These are phyloP conservation scores for Sedum album DNA, from an alignment of 164 flowering plant species.

Conservation along the genomic window DNA sequence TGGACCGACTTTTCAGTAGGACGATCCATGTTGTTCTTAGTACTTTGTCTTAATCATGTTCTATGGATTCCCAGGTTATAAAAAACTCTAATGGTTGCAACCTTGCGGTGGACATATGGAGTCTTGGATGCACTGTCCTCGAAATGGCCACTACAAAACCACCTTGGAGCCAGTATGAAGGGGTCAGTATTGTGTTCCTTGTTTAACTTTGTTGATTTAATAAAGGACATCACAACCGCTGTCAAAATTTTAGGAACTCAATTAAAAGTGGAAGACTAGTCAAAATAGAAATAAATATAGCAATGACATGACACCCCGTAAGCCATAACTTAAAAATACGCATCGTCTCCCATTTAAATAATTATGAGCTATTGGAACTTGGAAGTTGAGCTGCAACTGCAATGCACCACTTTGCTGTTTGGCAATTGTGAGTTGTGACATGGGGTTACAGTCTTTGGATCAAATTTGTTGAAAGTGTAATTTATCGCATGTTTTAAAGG, in stretches of 20 bases:
- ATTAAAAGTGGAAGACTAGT: neutral
- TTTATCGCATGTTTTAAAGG: no score
- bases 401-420: no score
- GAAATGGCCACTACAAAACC: conserved; percentile 95
- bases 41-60: neutral
- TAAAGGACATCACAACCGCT: neutral
- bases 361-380: no score
- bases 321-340: no score
- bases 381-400: no score
- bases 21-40: neutral
- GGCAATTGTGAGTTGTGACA: no score
- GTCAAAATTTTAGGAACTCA: neutral
- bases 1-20: neutral
- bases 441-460: no score
- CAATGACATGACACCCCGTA: no score
- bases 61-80: conserved; percentile 41
- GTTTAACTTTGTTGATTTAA: neutral
- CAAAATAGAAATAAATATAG: no score
- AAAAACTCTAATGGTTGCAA: conserved; percentile 66
- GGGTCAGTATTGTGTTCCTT: conserved; percentile 35
- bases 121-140: conserved; percentile 89
- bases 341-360: no score
- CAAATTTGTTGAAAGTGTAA: no score
- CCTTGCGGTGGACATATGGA: conserved; percentile 89
- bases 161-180: conserved; percentile 88